These are phyloP conservation scores for Colletotrichum paranaense DNA, from an alignment of 2,329 filamentous ascomycete genomes.

Conservation along the genomic window DNA sequence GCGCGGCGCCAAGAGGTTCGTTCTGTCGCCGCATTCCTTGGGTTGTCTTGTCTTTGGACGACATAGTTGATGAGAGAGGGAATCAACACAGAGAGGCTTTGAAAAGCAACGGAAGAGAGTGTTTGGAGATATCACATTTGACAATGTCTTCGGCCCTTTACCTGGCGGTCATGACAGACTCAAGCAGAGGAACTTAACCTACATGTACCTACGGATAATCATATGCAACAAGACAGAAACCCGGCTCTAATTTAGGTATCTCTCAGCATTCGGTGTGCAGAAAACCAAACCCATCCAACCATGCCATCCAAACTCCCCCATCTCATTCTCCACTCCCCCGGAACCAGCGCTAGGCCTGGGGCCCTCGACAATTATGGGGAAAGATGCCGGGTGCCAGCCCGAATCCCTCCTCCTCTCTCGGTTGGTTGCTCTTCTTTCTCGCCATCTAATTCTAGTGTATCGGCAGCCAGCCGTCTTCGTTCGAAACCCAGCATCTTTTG, in stretches of 20 bases:
- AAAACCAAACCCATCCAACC: not conserved
- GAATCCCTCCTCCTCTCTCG: not conserved
- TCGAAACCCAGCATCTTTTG: not conserved
- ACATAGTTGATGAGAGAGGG: not conserved
- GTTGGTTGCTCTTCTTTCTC: not conserved
- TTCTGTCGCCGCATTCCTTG: constrained; percentile 29
- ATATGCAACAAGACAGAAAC: too few relatives aligned
- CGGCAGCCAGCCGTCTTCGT: not conserved
- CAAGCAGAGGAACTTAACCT: not conserved
- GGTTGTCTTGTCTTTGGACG: constrained; percentile 17
- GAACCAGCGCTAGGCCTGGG: constrained; percentile 15
- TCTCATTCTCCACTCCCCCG: constrained; percentile 19
- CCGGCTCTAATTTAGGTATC: too few relatives aligned
- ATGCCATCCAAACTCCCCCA: constrained; percentile 5
- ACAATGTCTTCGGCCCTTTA: not conserved
- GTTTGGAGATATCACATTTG: not conserved
- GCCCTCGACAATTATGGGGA: constrained; percentile 22
- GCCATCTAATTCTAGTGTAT: not conserved
- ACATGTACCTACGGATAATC: not conserved
- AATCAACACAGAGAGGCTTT: not conserved
- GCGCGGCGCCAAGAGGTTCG: constrained; percentile 21
- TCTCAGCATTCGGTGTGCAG: not conserved
- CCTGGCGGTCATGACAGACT: not conserved
- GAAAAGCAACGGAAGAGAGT: not conserved
- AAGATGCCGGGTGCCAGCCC: not conserved